Conservation (phyloP, 2,329 filamentous ascomycete species). For the Fusarium sterilihyphosum region DNA sequence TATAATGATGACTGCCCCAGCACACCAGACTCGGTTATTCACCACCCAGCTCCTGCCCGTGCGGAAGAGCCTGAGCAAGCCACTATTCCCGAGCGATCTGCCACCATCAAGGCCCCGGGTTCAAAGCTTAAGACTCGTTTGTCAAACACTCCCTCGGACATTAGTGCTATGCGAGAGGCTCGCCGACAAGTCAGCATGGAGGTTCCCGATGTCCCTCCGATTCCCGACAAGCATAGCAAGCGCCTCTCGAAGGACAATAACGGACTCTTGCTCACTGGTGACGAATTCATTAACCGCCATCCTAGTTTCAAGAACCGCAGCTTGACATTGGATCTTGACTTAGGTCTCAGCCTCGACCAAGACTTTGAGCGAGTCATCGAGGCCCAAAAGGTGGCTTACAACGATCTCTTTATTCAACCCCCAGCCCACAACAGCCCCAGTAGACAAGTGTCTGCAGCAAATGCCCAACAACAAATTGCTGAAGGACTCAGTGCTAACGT, state of each 20-base stretch:
- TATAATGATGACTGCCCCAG: conserved; percentile 66
- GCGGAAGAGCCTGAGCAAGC: conserved; percentile 57
- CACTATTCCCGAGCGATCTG: conserved; percentile 80
- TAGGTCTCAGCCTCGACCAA: conserved; percentile 86
- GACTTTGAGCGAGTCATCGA: conserved; percentile 97
- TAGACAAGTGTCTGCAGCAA: conserved; percentile 59
- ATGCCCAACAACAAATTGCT: conserved; percentile 5
- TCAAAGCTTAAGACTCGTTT: conserved; percentile 89
- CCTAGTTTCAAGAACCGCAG: conserved; percentile 84
- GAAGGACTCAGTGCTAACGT: conserved; percentile 68
- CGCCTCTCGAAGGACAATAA: conserved; percentile 61
- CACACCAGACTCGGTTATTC: conserved; percentile 91
- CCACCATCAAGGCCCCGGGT: conserved; percentile 89
- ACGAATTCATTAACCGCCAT: conserved; percentile 66
- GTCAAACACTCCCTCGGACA: conserved; percentile 86
- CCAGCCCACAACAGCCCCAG: conserved; percentile 39
- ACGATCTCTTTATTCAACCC: conserved; percentile 37
- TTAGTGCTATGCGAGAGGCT: conserved; percentile 85
- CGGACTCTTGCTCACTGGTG: conserved; percentile 49
- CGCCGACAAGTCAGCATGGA: conserved; percentile 87
- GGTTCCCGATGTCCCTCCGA: conserved; percentile 66
- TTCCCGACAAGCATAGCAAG: conserved; percentile 69
- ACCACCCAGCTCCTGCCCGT: conserved; percentile 68
- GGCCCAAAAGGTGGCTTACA: conserved; percentile 84
- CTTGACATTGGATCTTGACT: conserved; percentile 82